Evolutionary conservation across 805 yeast genomes (phyloP), one percentile per base, ranked within the genome.

Genomic region (Suhomyces vadensis): DNA sequence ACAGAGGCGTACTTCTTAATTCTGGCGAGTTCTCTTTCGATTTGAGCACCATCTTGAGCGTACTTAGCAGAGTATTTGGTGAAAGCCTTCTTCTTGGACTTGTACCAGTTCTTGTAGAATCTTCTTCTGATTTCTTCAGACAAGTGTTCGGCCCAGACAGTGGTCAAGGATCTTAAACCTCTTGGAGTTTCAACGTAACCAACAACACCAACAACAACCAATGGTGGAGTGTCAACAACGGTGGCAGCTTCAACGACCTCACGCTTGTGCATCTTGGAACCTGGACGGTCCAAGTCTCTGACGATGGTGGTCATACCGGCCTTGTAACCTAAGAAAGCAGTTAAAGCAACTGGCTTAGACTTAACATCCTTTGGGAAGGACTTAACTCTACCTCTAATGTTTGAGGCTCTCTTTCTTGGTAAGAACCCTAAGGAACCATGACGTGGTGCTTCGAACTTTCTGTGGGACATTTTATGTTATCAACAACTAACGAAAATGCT

Each of bases 31-130:
- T 94, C 98, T 73, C 87, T 86, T 76, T 86, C 95, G 68, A 92
- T 77, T 71, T 85, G 84, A 70, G 85, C 82, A 71, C 89, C 90
- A 69, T 83, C 87, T 73, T 83, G 81, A 64, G 97, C 87, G 86
- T 91, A 92, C 84, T 94, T 92, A 77, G 94, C 86, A 75, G 98
- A 86, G 89, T 94, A 94, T 81, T 92, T 91, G 87, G 98, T 87
- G 95, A 94, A 94, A 70, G 99, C 99, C 92, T 91, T 91, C 96
- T 94, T 94, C 92, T 94, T 94, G 64, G 97, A 85, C 85, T 91
- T 91, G 96, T 88, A 94, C 99, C 99, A 94, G 96, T 92, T 94
- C 89, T 91, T 94, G 97, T 94, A 94, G 96, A 94, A 94, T 83
- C 97, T 89, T 85, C 99, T 89, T 87, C 85, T 92, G 78, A 94